Evolutionary conservation across 179 eudicot genomes (phyloP).

Genomic region (Sideroxylon spinosum): DNA sequence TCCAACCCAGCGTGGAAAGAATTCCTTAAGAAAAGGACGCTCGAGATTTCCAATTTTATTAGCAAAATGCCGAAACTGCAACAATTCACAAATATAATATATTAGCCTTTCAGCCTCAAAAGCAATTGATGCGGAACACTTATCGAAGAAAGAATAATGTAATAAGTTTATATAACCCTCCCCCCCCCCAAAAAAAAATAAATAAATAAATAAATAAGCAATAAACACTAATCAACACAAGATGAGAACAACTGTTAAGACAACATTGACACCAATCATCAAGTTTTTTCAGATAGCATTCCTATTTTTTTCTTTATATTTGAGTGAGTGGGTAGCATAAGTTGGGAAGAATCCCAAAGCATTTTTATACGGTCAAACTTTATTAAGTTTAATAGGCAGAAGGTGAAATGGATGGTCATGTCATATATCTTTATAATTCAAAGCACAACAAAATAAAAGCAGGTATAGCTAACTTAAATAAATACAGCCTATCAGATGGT

Average conservation of each 20-base stretch:
- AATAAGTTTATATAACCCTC: neutral
- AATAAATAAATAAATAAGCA: neutral
- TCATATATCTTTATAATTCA: neutral
- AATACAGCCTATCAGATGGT: neutral
- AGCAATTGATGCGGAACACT: neutral
- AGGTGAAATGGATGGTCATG: neutral
- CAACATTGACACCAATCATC: neutral
- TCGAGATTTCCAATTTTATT: conserved; percentile 96
- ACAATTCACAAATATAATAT: conserved; percentile 9
- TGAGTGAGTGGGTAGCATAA: neutral
- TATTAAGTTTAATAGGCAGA: neutral
- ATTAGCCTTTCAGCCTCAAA: neutral
- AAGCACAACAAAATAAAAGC: neutral
- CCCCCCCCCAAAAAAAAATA: neutral
- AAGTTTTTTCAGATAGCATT: neutral
- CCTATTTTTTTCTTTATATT: neutral
- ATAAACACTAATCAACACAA: neutral
- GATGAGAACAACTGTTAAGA: neutral
- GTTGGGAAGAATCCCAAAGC: neutral
- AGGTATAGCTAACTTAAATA: neutral
- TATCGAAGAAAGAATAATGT: neutral
- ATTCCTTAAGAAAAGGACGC: conserved; percentile 94
- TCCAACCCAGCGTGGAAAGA: conserved; percentile 96
- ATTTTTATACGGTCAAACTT: too few species aligned
- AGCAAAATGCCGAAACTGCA: conserved; percentile 90